Evolutionary conservation across 163 green algal species (phyloP).

Genomic region (Chlamydomonas reinhardtii): DNA sequence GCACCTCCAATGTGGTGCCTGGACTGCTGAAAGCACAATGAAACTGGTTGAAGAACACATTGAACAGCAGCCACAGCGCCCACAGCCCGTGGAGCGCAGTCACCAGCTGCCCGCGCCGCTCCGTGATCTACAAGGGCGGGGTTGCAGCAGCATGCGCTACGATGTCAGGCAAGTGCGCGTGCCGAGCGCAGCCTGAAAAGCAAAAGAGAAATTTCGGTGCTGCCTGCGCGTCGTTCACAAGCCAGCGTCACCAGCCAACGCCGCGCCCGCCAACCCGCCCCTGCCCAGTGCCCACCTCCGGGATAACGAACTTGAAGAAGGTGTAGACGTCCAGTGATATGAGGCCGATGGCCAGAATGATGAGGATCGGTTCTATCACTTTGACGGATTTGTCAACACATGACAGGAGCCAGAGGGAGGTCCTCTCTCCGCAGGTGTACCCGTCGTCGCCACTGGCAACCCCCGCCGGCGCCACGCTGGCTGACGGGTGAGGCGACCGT

Average conservation of each 20-base stretch:
- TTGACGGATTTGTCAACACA: slow-evolving; percentile 22
- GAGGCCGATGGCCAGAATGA: slow-evolving; percentile 41
- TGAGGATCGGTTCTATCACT: slow-evolving; percentile 37
- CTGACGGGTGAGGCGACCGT: no score
- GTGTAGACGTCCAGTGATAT: slow-evolving; percentile 44
- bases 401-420: not conserved
- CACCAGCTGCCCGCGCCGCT: not conserved
- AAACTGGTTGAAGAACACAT: slow-evolving; percentile 73
- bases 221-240: no score
- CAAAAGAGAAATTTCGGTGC: no score
- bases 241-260: no score
- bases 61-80: slow-evolving; percentile 65
- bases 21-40: slow-evolving; percentile 61
- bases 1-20: slow-evolving; percentile 57
- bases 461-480: no score
- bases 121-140: slow-evolving; percentile 12
- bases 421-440: no score
- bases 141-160: not conserved
- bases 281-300: not conserved
- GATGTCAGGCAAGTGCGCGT: no score
- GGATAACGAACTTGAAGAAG: slow-evolving; percentile 52
- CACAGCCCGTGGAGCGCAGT: slow-evolving; percentile 32
- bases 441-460: no score
- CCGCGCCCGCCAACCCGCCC: not conserved
- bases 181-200: no score